A percentile compares a stretch with the other conserved stretches of the same genome.
Evolutionary conservation across 176 grass and related monocot species (phyloP).

Genomic region (Calamus simplicifolius): DNA sequence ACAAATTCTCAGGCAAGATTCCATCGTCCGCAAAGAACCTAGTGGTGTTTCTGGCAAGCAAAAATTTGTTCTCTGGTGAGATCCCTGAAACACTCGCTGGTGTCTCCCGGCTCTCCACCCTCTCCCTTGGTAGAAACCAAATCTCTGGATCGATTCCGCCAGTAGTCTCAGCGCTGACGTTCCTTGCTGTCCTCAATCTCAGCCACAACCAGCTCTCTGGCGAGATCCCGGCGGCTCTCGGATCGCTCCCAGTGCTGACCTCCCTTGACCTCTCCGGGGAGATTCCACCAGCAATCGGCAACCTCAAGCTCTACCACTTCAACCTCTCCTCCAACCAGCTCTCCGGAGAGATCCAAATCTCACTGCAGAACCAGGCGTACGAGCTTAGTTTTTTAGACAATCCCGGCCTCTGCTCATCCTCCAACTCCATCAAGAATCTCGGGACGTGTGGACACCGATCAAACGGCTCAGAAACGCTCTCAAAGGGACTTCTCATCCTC

Average conservation of each 20-base stretch:
- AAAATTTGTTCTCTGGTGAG: slow-evolving; percentile 27
- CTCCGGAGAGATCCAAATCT: slow-evolving; percentile 21
- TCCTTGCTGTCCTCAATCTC: slow-evolving; percentile 16
- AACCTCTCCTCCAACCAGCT: slow-evolving; percentile 32
- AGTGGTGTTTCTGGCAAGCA: slow-evolving; percentile 2
- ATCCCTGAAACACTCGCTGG: slow-evolving; percentile 1
- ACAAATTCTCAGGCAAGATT: slow-evolving; percentile 29
- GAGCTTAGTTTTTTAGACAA: slow-evolving; percentile 20
- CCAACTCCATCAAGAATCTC: not conserved
- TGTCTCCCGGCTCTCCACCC: not conserved
- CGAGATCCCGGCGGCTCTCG: slow-evolving; percentile 12
- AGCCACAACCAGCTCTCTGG: slow-evolving; percentile 22
- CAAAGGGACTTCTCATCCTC: slow-evolving; percentile 11
- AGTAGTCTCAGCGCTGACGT: not conserved
- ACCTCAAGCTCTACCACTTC: not conserved
- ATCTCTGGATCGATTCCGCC: slow-evolving; percentile 21
- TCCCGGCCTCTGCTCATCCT: slow-evolving; percentile 18
- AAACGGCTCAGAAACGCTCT: not conserved
- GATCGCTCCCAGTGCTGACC: not conserved
- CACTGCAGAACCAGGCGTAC: not conserved
- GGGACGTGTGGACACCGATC: not conserved
- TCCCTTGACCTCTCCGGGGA: slow-evolving; percentile 22
- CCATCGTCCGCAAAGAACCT: slow-evolving; percentile 1
- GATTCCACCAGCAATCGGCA: slow-evolving; percentile 9
- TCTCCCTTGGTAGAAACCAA: slow-evolving; percentile 8